Base-by-base conservation (phyloP, 306 rosid species). In the Sesbania bispinosa region DNA sequence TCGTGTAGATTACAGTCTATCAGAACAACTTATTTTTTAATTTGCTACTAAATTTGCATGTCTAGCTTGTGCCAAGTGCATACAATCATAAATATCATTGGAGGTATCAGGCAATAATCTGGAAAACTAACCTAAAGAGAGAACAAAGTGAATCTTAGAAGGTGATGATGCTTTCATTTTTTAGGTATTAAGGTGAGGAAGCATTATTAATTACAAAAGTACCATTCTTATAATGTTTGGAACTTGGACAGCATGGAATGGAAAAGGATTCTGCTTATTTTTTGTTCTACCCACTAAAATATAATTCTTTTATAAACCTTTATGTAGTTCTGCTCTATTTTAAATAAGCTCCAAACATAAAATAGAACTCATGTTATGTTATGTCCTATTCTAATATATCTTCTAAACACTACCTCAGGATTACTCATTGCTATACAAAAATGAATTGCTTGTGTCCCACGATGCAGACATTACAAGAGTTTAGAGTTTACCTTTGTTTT, bases 401-500 rank as follows among this genome's bases (percentile, higher is more conserved):
- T 42, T 8, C 13, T 3, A 62, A 42, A 43, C 5, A 26, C 54
- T 10, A 10, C 14, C n/a, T 38, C 10, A 21, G 45, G 9, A 9
- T 20, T 4, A 64, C 43, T 48, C 38, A 33, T 16, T 24, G 32
- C 30, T 50, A 11, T 2, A 48, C 20, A 53, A 75, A 32, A 7
- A 65, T 61, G 18, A 43, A 66, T 20, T 59, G 41, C 19, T 10
- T 15, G n/a, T 16, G 43, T 65, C 41, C 27, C n/a, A 71, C 13
- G 41, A 71, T 55, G 51, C 19, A 32, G 45, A 68, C 23, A 18
- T 16, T 6, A 6, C 26, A 69, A 76, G 71, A 53, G 55, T 47
- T 21, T 13, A 57, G 18, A 4, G 7, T 76, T n/a, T 83, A 90
- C 97, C 98, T 85, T 83, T 79, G 70, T 73, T 50, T 86, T 86